Evolutionary conservation across 148 eudicot genomes (phyloP), one percentile per base, ranked within the genome.

Genomic region (Fallopia convolvulus): DNA sequence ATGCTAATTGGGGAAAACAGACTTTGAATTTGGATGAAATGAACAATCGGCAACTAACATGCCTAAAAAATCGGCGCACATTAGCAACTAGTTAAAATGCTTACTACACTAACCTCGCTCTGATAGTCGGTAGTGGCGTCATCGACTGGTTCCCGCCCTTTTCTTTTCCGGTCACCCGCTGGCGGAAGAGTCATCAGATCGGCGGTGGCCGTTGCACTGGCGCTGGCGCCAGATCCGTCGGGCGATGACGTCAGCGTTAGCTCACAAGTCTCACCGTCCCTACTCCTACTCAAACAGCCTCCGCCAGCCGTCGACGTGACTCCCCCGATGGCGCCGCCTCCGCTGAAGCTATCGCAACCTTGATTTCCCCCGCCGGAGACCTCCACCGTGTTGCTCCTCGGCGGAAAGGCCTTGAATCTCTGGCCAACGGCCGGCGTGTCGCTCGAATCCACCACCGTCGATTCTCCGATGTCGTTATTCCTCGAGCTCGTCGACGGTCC

Each of bases 61-160:
- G 66, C 66, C 33, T 2, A 30, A 23, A 26, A 40, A 21, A 32
- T 8, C 4, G 68, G 68, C 68, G 14, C 68, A 60, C 32, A 8
- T 9, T 60, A 23, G 36, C 68, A 60, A 7, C 9, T 2, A 60
- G 1, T 23, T 23, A 23, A 26, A 60, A 60, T 20, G 21, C 21
- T 4, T 18, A 52, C 56, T 3, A 26, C 70, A 18, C 75, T 72
- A 72, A 72, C 75, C 75, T 72, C 75, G 52, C 49, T 72, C 12
- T 72, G 75, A 2, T 18, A 21, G 23, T 72, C 74, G 21, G 74
- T 36, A 23, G 74, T 70, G 10, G 48, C 47, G 14, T 36, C 75
- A 40, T 72, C 75, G 18, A 65, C n/a, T 13, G 70, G 50, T 72
- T 72, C 48, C 52, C 49, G 75, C 75, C 70, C 70, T 72, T 72